phyloP scores from a whole-genome alignment of 495 filamentous ascomycete species.

The Rusavskia elegans region DNA sequence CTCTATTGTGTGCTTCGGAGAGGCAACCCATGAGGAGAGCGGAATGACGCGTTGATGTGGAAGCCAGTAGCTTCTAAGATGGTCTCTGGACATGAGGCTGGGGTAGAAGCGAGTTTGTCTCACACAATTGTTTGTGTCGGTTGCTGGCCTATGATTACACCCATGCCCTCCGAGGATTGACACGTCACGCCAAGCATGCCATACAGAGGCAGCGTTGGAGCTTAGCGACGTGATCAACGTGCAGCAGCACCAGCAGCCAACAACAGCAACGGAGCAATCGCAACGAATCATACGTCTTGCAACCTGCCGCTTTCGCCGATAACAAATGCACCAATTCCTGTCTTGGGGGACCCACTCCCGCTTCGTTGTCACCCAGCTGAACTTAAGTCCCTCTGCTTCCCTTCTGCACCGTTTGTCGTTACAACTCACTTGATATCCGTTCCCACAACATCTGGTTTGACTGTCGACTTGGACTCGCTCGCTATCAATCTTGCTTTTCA shows the following conservation, averaged over 20 bases:
- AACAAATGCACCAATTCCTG: background rate
- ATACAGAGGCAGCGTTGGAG: background rate
- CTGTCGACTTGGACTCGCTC: background rate
- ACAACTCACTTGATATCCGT: background rate
- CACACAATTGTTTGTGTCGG: background rate
- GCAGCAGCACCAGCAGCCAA: background rate
- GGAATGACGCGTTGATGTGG: background rate
- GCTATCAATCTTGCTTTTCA: background rate
- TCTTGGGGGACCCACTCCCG: background rate
- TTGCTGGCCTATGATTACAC: background rate
- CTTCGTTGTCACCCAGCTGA: background rate
- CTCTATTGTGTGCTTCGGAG: background rate
- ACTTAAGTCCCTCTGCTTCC: background rate
- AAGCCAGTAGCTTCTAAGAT: background rate
- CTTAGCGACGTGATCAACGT: slow-evolving; percentile 1
- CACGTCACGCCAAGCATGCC: slow-evolving; percentile 1
- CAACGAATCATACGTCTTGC: background rate
- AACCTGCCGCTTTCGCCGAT: background rate
- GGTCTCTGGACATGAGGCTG: background rate
- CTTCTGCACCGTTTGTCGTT: background rate
- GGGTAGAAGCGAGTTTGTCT: background rate
- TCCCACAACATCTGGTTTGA: background rate
- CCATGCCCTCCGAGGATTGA: background rate
- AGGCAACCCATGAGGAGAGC: background rate
- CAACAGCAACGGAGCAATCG: background rate